Base-by-base conservation (phyloP, 2,329 filamentous ascomycete genomes). In the Pseudogymnoascus sp. region DNA sequence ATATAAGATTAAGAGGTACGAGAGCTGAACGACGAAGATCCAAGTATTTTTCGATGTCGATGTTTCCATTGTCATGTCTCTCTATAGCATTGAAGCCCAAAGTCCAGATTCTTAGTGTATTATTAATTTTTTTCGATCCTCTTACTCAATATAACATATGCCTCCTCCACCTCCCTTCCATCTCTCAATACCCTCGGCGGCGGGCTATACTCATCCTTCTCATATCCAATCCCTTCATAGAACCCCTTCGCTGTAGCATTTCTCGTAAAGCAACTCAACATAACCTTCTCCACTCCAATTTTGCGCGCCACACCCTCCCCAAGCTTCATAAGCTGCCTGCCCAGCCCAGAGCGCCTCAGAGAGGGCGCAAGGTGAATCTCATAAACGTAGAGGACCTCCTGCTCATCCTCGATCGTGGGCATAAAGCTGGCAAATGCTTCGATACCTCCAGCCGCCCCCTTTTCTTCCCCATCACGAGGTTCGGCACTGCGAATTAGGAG, bases 321-420 rank as follows among this genome's bases (percentile, higher is more conserved):
- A 64, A 84, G 75, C 1, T 73, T 70, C 77, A 93, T 84, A 40
- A 93, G 77, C 11, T 80, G 74, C 11, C 71, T 77, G 1, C 86
- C 88, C 2, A 93, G 75, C 0, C 89, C 88, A 13, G 82, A 81
- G 76, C 86, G 80, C 67, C 83, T 82, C 4, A 89, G 72, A 1
- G 77, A 74, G 1, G 79, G 75, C 38, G 78, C 74, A 2, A 93
- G 80, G 70, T 93, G 89, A 37, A 93, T 84, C 75, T 93, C 89
- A 72, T 92, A 93, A 73, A 89, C 87, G 73, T 92, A 93, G 19
- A 91, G 72, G 1, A 92, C 88, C 0, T 85, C 79, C 64, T 84
- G 76, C 1, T 80, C 80, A 65, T 86, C 84, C 70, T 91, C 88
- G 69, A 83, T 83, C 1, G 86, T 88, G n/a, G 88, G 81, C 86